phyloP scores from a whole-genome alignment of 2,329 filamentous ascomycete species.

The Aspergillus sp. region DNA sequence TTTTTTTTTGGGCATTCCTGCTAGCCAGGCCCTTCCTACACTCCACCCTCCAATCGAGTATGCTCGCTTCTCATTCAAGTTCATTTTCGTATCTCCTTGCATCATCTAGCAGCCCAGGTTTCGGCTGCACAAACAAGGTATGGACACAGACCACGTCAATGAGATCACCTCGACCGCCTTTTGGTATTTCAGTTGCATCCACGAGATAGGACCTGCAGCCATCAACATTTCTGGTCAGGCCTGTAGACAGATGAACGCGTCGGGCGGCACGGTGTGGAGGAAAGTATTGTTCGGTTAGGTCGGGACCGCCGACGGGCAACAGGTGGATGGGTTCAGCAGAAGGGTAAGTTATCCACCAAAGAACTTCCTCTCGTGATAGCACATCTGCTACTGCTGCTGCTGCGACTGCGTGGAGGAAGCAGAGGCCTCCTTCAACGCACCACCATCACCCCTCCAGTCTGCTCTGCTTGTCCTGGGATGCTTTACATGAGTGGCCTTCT shows the following conservation, averaged over 20 bases:
- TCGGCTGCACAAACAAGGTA: too few species aligned
- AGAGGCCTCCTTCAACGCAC: background rate
- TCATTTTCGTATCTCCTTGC: too few species aligned
- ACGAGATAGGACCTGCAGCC: background rate
- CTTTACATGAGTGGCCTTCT: background rate
- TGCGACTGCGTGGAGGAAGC: background rate
- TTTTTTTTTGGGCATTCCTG: too few species aligned
- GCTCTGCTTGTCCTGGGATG: background rate
- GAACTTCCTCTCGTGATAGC: background rate
- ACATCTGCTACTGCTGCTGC: background rate
- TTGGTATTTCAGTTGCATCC: background rate
- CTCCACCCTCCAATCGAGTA: too few species aligned
- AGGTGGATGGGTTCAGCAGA: background rate
- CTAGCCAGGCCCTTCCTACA: too few species aligned
- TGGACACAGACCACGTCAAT: too few species aligned
- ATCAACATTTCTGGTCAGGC: background rate
- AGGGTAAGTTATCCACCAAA: background rate
- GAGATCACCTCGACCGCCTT: too few species aligned
- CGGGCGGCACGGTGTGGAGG: background rate
- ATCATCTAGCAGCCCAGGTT: too few species aligned
- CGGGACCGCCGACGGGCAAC: background rate
- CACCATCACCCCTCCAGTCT: background rate
- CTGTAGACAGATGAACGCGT: background rate
- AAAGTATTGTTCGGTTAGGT: too few species aligned
- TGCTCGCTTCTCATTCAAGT: too few species aligned